Base-by-base conservation (phyloP, 768 basidiomycete species). In the Pulveroboletus sp. region DNA sequence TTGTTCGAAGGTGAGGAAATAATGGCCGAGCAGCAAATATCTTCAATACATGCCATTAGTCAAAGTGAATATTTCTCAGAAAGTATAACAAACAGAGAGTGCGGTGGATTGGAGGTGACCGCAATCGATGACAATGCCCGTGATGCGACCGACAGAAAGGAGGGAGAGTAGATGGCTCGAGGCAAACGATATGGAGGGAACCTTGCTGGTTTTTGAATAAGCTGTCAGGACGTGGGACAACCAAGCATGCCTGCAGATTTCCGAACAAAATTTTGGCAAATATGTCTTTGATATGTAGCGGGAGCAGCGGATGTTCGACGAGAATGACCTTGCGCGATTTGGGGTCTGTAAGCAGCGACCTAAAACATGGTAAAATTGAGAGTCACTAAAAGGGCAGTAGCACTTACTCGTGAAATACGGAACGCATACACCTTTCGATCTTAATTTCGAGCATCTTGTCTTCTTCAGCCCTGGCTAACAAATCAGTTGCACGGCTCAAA, bases 251-350 rank as follows among this genome's bases (percentile, higher is more conserved):
- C 73, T 93, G 89, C 6, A 91, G 70, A 61, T 94, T 96, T 54
- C 89, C 86, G 63, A 98, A 98, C 17, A 98, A 71, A 37, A 90
- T 82, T 46, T 82, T 80, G 0, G 92, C 90, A 35, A 98, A 78
- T 51, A 81, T 82, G 38, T 95, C 89, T 69, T 98, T 98, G 62
- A 97, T 83, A 49, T 85, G 79, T 1, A 89, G 66, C 1, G 94
- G 91, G 15, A 97, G 72, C 21, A 95, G 71, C 0, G 95, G 89
- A 65, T 92, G 88, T 69, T 98, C 96, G 6, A 95, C 75, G 18
- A 99, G 60, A 46, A 98, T 91, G 46, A 99, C 87, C 69, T 96
- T 98, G 47, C 96, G 82, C 28, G 93, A 85, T 68, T 93, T 95
- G 2, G 96, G 89, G 63, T 98, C 96, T 58, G 92, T 89, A 66